Percentiles rank a stretch among this genome's conserved stretches.
Conservation (phyloP, 768 basidiomycete genomes). For the Tremella fuciformis region DNA sequence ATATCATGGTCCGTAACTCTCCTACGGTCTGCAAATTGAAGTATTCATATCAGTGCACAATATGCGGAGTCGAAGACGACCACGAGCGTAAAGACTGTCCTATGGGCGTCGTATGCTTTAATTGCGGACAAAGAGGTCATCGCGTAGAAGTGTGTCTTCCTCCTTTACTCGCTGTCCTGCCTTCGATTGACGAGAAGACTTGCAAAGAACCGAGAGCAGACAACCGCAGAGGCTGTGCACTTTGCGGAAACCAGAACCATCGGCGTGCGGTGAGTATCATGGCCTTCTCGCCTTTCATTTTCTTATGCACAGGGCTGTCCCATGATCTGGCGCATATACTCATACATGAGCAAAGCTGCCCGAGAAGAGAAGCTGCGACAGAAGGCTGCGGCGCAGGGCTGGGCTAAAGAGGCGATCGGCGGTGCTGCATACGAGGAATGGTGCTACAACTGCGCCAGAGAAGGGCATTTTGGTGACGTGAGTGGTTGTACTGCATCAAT, state of each 20-base stretch:
- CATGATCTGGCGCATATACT: conserved; percentile 40
- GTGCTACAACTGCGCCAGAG: conserved; percentile 46
- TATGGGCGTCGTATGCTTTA: conserved; percentile 39
- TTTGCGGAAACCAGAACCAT: conserved; percentile 41
- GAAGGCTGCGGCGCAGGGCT: conserved; percentile 21
- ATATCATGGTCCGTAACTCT: conserved; percentile 28
- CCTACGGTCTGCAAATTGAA: too few species aligned
- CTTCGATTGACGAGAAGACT: conserved; percentile 14
- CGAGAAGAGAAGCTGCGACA: conserved; percentile 15
- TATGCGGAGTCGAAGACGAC: conserved; percentile 40
- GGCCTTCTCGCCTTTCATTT: neutral
- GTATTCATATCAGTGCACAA: conserved; percentile 26
- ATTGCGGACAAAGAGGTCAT: conserved; percentile 40
- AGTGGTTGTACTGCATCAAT: conserved; percentile 6
- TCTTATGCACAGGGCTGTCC: conserved; percentile 32
- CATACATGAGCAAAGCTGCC: conserved; percentile 20
- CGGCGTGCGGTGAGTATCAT: conserved; percentile 29
- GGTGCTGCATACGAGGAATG: conserved; percentile 29
- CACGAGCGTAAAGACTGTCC: conserved; percentile 44
- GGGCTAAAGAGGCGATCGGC: conserved; percentile 41
- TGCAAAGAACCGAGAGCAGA: conserved; percentile 33
- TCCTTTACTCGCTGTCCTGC: neutral
- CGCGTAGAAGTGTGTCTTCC: conserved; percentile 15
- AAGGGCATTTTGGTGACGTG: conserved; percentile 46
- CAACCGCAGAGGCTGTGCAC: conserved; percentile 30